Evolutionary conservation across 225 moss, liverwort and hornwort genomes (phyloP).

Genomic region (Physcomitrium patens): DNA sequence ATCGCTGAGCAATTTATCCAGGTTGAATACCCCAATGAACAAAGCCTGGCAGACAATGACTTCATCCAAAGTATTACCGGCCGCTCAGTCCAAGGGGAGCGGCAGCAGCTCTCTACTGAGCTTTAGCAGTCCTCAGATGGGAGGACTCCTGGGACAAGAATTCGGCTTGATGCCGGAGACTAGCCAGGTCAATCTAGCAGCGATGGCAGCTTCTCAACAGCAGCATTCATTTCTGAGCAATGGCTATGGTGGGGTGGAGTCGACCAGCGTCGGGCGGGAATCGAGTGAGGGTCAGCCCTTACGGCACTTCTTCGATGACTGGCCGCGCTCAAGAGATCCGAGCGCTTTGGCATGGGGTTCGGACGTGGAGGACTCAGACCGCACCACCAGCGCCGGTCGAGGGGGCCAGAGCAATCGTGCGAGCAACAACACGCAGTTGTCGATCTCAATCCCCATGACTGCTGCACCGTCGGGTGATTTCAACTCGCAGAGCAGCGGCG

Average conservation of each 20-base stretch:
- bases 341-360: constrained; percentile 84
- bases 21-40: constrained; percentile 72
- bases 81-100: constrained; percentile 81
- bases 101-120: constrained; percentile 78
- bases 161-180: constrained; percentile 93
- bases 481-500: constrained; percentile 79
- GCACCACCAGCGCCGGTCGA: constrained; percentile 46
- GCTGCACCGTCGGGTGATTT: constrained; percentile 76
- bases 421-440: constrained; percentile 95
- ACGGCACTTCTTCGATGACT: constrained; percentile 97
- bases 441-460: constrained; percentile 97
- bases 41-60: constrained; percentile 93
- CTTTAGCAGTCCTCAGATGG: constrained; percentile 84
- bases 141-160: constrained; percentile 86
- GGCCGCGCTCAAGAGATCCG: constrained; percentile 95
- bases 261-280: constrained; percentile 87
- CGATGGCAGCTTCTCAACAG: constrained; percentile 69
- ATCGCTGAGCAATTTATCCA: constrained; percentile 82
- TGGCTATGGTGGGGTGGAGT: constrained; percentile 82
- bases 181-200: constrained; percentile 72
- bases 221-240: constrained; percentile 86
- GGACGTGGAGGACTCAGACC: constrained; percentile 89
- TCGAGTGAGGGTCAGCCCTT: constrained; percentile 90
- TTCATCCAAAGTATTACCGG: constrained; percentile 71
- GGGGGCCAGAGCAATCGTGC: constrained; percentile 68